Conservation (phyloP, 345 rosid species). For the Brassica juncea region DNA sequence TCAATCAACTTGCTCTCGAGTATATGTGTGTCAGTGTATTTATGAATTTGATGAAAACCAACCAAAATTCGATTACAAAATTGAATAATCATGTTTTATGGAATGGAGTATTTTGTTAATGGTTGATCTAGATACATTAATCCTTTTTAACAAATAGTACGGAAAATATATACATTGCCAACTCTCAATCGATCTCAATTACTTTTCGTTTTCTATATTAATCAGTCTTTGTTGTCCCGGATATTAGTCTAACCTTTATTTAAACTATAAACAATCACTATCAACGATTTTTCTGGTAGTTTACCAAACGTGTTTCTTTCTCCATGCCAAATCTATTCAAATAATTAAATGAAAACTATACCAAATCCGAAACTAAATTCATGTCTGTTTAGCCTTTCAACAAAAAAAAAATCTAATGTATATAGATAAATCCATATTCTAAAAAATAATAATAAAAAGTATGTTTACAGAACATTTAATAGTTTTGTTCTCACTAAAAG, state of each 20-base stretch:
- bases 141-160: not conserved
- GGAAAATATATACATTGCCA: not conserved
- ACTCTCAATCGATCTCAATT: not conserved
- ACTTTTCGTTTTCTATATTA: not conserved
- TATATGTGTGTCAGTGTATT: not conserved
- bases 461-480: not conserved
- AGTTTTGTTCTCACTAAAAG: not conserved
- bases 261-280: slow-evolving; percentile 13
- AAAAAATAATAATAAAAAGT: not conserved
- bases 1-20: slow-evolving; percentile 31
- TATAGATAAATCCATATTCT: not conserved
- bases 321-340: not conserved
- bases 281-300: slow-evolving; percentile 7
- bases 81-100: not conserved
- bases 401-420: not conserved
- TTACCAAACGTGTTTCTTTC: slow-evolving; percentile 26
- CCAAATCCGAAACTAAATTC: not conserved
- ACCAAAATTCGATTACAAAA: not conserved
- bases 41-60: not conserved
- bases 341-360: not conserved
- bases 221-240: not conserved
- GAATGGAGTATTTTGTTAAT: not conserved
- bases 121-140: not conserved
- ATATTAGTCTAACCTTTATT: slow-evolving; percentile 2
- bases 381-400: not conserved